A percentile compares a stretch with the other conserved stretches of the same genome.
Evolutionary conservation across 257 asterid species (phyloP).

Genomic region (Primulina eburnea): DNA sequence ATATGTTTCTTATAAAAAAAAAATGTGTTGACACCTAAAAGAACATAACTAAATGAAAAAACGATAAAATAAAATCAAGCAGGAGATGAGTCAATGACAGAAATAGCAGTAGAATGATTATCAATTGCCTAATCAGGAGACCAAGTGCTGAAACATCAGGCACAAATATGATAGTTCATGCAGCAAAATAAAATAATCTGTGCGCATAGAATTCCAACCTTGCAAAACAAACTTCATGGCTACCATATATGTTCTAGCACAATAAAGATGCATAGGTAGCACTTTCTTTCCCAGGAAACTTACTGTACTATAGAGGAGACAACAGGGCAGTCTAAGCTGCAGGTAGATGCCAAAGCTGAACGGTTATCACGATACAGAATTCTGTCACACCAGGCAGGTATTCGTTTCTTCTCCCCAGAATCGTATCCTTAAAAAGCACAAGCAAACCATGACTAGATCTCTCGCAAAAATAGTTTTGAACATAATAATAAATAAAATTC

Average conservation of each 20-base stretch:
- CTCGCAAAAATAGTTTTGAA: constrained; percentile 7
- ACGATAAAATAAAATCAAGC: neutral
- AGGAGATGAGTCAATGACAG: neutral
- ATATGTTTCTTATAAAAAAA: too few species aligned
- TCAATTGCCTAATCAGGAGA: neutral
- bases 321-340: constrained; percentile 93
- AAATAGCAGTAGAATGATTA: neutral
- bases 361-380: constrained; percentile 89
- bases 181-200: neutral
- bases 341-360: constrained; percentile 53
- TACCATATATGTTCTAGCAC: neutral
- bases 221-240: neutral
- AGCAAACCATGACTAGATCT: constrained; percentile 26
- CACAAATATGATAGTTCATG: neutral
- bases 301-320: constrained; percentile 75
- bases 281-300: constrained; percentile 34
- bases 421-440: constrained; percentile 66
- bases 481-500: constrained; percentile 1
- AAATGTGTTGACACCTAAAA: neutral
- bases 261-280: neutral
- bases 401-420: constrained; percentile 98
- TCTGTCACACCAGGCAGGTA: constrained; percentile 99
- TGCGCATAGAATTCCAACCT: neutral
- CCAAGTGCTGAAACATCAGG: neutral
- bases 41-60: neutral